Conservation (phyloP, 2,329 filamentous ascomycete species). For the Pseudovirgaria hyperparasitica region DNA sequence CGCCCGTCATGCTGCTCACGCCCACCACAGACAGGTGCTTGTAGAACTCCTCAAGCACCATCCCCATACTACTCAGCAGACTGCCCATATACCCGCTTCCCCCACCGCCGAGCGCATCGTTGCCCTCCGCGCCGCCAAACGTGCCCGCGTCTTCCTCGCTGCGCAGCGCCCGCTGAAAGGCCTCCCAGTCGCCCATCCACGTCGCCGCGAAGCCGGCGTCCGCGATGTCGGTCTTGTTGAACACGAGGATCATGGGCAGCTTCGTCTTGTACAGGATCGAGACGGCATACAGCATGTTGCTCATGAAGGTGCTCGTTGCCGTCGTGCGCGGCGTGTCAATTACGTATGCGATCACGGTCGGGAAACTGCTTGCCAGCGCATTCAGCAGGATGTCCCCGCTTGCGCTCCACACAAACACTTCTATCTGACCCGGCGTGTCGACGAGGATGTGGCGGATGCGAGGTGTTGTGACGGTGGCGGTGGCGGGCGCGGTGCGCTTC, state of each 20-base stretch:
- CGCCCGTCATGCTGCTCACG: conserved; percentile 85
- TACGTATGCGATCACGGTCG: conserved; percentile 92
- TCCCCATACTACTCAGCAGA: conserved; percentile 90
- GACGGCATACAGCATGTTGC: conserved; percentile 98
- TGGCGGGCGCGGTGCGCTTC: conserved; percentile 57
- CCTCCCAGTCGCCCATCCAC: conserved; percentile 99
- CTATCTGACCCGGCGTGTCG: conserved; percentile 94
- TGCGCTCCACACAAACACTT: conserved; percentile 97
- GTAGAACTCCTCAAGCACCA: conserved; percentile 97
- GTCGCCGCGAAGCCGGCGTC: conserved; percentile 85
- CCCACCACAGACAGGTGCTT: conserved; percentile 84
- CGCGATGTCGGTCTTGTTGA: conserved; percentile 97
- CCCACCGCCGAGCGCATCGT: conserved; percentile 35
- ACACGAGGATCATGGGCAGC: conserved; percentile 94
- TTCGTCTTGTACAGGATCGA: conserved; percentile 98
- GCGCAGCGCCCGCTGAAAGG: conserved; percentile 76
- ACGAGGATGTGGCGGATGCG: conserved; percentile 67
- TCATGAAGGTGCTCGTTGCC: conserved; percentile 97
- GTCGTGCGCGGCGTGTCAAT: conserved; percentile 92
- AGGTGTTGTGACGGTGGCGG: conserved; percentile 17
- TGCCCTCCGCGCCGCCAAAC: conserved; percentile 60
- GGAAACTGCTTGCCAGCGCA: conserved; percentile 83
- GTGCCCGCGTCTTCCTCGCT: conserved; percentile 67
- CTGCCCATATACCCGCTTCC: conserved; percentile 95
- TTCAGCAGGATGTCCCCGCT: conserved; percentile 89